phyloP scores from a whole-genome alignment of 23 red algal species.

The Gracilaria vermiculophylla region DNA sequence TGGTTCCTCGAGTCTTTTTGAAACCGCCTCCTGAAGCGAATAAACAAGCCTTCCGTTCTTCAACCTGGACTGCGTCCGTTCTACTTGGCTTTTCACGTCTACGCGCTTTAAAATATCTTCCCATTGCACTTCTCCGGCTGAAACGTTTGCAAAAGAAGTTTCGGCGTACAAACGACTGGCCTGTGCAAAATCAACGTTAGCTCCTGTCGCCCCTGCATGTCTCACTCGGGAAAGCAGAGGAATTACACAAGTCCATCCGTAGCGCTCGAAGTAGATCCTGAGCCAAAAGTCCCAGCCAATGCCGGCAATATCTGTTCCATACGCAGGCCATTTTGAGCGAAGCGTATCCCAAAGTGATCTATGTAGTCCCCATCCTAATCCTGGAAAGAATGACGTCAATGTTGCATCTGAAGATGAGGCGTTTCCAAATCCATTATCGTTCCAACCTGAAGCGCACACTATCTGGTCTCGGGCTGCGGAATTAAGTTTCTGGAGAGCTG shows the following conservation, averaged over 20 bases:
- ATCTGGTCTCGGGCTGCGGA: conserved; percentile 22
- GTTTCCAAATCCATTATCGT: conserved; percentile 46
- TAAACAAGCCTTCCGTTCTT: conserved; percentile 6
- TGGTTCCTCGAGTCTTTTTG: not conserved
- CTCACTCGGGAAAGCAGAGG: conserved; percentile 41
- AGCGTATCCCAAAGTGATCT: conserved; percentile 33
- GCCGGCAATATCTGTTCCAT: not conserved
- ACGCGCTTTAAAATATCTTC: not conserved
- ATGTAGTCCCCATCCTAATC: conserved; percentile 60
- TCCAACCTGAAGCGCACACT: conserved; percentile 64
- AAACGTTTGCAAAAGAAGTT: not conserved
- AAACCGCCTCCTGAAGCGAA: conserved; percentile 9
- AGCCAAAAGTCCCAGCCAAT: conserved; percentile 67
- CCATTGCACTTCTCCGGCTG: conserved; percentile 25
- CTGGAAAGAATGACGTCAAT: conserved; percentile 66
- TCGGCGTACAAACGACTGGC: not conserved
- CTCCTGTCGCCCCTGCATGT: conserved; percentile 21
- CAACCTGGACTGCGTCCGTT: not conserved
- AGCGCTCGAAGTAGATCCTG: not conserved
- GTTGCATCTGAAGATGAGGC: not conserved
- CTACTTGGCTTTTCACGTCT: not conserved
- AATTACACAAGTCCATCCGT: conserved; percentile 49
- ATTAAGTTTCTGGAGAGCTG: not conserved
- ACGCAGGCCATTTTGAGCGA: conserved; percentile 22
- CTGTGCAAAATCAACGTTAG: conserved; percentile 10